These are phyloP conservation scores for Phytopythium helicoides DNA, from an alignment of 352 stramenopile genomes.

Conservation along the genomic window DNA sequence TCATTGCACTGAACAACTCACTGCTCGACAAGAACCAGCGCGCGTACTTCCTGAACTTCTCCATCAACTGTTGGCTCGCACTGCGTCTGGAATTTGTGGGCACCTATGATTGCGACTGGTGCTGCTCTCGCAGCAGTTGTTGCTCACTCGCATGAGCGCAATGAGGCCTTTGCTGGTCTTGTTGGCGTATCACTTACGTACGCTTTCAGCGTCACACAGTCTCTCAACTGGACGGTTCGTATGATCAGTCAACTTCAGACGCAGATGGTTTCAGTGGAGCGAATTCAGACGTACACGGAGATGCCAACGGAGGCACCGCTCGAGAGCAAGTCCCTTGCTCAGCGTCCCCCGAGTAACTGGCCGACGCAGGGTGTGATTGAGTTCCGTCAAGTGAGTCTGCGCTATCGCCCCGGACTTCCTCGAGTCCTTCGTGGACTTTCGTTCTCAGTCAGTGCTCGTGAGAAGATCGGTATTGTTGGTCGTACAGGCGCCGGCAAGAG, in stretches of 20 bases:
- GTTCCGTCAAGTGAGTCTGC: conserved; percentile 85
- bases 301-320: conserved; percentile 47
- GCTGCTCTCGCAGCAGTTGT: conserved; percentile 45
- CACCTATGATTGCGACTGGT: conserved; percentile 42
- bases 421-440: conserved; percentile 58
- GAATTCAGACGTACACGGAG: conserved; percentile 59
- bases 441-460: conserved; percentile 66
- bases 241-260: conserved; percentile 70
- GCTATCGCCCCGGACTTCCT: conserved; percentile 77
- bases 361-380: conserved; percentile 69
- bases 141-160: conserved; percentile 27
- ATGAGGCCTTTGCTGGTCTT: conserved; percentile 40
- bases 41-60: conserved; percentile 65
- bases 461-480: conserved; percentile 81
- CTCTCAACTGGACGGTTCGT: conserved; percentile 59
- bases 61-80: conserved; percentile 67
- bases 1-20: conserved; percentile 37
- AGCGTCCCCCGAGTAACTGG: conserved; percentile 55
- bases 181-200: conserved; percentile 66
- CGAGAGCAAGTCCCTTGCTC: conserved; percentile 16
- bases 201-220: conserved; percentile 71
- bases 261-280: conserved; percentile 69
- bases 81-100: conserved; percentile 64
- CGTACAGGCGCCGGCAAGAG: conserved; percentile 86
- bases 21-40: conserved; percentile 62